phyloP scores from a whole-genome alignment of 805 yeast genomes.

The Tetrapisispora phaffii region DNA sequence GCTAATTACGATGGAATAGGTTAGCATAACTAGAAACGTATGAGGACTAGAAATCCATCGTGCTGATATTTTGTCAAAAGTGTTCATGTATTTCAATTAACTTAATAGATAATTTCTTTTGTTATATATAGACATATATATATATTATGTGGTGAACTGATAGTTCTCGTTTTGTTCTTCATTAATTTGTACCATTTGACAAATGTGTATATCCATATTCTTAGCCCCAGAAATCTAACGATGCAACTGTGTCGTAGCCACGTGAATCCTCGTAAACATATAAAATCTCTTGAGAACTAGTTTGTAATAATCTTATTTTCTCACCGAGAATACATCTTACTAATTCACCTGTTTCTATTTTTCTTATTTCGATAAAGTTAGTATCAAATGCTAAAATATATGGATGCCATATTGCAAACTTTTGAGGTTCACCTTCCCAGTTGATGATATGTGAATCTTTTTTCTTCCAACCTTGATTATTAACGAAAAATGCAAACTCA shows the following conservation, averaged over 20 bases:
- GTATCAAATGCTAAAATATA: constrained; percentile 84
- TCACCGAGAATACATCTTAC: constrained; percentile 87
- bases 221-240: constrained; percentile 77
- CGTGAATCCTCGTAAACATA: constrained; percentile 86
- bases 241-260: constrained; percentile 87
- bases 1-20: no score
- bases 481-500: constrained; percentile 89
- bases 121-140: no score
- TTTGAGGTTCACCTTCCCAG: constrained; percentile 95
- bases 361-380: constrained; percentile 83
- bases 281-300: constrained; percentile 84
- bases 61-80: no score
- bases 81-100: no score
- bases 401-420: constrained; percentile 90
- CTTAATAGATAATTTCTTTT: no score
- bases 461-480: constrained; percentile 93
- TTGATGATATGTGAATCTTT: constrained; percentile 86
- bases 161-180: not conserved
- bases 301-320: constrained; percentile 78
- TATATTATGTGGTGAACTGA: no score
- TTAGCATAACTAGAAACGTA: no score
- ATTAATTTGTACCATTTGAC: not conserved
- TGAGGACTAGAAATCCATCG: no score
- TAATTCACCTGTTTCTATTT: constrained; percentile 78
- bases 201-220: no score